Conservation (phyloP, 139 green algal genomes). For the Closterium sp. region DNA sequence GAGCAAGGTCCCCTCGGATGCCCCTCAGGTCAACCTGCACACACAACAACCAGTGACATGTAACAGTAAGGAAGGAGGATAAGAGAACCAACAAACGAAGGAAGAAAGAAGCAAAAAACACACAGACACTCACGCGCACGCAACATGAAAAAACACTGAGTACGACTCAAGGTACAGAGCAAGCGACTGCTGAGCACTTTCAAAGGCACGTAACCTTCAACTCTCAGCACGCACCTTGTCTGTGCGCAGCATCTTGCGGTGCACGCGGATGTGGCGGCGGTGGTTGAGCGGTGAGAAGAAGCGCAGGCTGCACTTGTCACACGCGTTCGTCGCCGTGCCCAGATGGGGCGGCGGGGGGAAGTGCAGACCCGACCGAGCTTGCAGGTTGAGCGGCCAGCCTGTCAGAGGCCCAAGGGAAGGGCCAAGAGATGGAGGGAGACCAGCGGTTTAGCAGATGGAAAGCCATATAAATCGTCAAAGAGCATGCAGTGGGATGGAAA, state of each 20-base stretch:
- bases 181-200: too few species aligned
- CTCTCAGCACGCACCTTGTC: conserved; percentile 17
- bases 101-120: too few species aligned
- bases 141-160: too few species aligned
- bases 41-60: too few species aligned
- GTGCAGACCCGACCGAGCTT: not conserved
- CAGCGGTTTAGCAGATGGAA: not conserved
- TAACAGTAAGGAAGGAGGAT: too few species aligned
- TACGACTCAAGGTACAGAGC: too few species aligned
- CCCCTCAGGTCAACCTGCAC: not conserved
- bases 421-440: not conserved
- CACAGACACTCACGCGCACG: too few species aligned
- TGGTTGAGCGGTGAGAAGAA: conserved; percentile 25
- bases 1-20: not conserved
- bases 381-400: not conserved
- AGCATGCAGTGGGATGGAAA: not conserved
- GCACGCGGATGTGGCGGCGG: conserved; percentile 5
- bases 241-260: not conserved
- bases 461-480: too few species aligned
- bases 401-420: too few species aligned
- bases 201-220: not conserved
- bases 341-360: not conserved
- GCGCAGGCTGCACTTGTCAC: conserved; percentile 19
- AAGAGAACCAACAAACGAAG: too few species aligned
- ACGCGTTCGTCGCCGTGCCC: not conserved